Evolutionary conservation across 352 stramenopile genomes (phyloP).

Genomic region (Globisporangium carolinianum): DNA sequence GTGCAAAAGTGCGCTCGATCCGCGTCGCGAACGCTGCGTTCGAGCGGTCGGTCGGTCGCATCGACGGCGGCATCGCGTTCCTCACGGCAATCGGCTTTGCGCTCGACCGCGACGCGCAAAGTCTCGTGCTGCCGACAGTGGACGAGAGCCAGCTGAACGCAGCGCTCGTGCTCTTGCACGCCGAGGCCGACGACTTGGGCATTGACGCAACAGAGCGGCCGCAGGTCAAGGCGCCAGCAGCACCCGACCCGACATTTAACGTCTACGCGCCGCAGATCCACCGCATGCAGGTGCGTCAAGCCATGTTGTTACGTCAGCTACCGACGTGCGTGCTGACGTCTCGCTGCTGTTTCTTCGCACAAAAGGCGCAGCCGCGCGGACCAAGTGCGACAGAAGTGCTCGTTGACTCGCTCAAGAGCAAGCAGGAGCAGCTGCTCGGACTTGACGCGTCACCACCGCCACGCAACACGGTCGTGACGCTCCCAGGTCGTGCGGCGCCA

Average conservation of each 20-base stretch:
- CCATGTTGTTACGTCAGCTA: not conserved
- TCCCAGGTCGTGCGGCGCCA: conserved; percentile 21
- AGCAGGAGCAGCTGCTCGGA: conserved; percentile 62
- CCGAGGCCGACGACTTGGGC: conserved; percentile 71
- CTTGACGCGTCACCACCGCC: conserved; percentile 47
- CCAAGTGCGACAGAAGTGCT: conserved; percentile 73
- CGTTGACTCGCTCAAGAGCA: conserved; percentile 67
- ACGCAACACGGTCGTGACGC: conserved; percentile 55
- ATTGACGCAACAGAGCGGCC: conserved; percentile 42
- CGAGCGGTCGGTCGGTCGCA: conserved; percentile 50
- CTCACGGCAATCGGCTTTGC: conserved; percentile 59
- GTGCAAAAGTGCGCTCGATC: conserved; percentile 80
- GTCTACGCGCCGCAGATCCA: conserved; percentile 84
- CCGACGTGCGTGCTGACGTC: not conserved
- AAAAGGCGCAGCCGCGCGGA: conserved; percentile 72
- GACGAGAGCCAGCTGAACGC: conserved; percentile 24
- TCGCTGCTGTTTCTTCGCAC: not conserved
- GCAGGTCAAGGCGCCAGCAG: conserved; percentile 31
- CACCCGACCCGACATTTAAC: conserved; percentile 49
- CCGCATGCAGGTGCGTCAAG: conserved; percentile 43
- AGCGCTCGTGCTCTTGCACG: conserved; percentile 46
- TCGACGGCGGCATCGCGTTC: conserved; percentile 70
- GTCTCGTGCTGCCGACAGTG: conserved; percentile 23
- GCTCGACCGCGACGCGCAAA: conserved; percentile 39
- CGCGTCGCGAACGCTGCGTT: conserved; percentile 74